phyloP scores from a whole-genome alignment of 805 yeast genomes.

The Yamadazyma phyllophila region DNA sequence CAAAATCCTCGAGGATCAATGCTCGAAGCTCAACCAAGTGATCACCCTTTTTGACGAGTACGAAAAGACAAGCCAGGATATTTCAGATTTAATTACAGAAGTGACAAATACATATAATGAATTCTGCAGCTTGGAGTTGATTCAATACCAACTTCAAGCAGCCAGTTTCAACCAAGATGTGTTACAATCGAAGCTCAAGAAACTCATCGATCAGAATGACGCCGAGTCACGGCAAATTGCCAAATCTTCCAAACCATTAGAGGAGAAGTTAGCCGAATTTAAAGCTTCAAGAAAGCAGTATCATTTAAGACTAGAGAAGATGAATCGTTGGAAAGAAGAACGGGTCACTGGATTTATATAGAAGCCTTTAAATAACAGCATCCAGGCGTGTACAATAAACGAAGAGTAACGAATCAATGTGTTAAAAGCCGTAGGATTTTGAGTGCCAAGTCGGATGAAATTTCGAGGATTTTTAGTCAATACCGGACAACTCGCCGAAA shows the following conservation, averaged over 20 bases:
- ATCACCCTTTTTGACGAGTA: constrained; percentile 21
- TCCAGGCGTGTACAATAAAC: too few relatives aligned
- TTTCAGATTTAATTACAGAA: constrained; percentile 22
- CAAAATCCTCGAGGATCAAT: constrained; percentile 16
- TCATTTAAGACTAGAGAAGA: constrained; percentile 36
- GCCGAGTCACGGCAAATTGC: constrained; percentile 20
- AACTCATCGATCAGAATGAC: constrained; percentile 22
- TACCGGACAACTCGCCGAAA: too few relatives aligned
- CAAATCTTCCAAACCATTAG: constrained; percentile 9
- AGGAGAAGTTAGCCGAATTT: constrained; percentile 18
- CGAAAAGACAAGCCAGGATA: constrained; percentile 18
- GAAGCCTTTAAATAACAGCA: too few relatives aligned
- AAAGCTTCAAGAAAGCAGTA: constrained; percentile 21
- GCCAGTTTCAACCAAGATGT: constrained; percentile 35
- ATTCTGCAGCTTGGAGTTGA: constrained; percentile 33
- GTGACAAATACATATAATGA: constrained; percentile 29
- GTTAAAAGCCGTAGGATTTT: too few relatives aligned
- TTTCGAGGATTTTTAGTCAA: too few relatives aligned
- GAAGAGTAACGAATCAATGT: background rate
- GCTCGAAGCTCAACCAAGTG: constrained; percentile 21
- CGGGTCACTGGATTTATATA: constrained; percentile 40
- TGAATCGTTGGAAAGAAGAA: constrained; percentile 44
- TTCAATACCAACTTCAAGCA: constrained; percentile 38
- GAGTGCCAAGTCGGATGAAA: too few relatives aligned
- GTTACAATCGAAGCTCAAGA: constrained; percentile 26